Evolutionary conservation across 108 stramenopile species (phyloP).

Genomic region (Schizochytrium sp.): DNA sequence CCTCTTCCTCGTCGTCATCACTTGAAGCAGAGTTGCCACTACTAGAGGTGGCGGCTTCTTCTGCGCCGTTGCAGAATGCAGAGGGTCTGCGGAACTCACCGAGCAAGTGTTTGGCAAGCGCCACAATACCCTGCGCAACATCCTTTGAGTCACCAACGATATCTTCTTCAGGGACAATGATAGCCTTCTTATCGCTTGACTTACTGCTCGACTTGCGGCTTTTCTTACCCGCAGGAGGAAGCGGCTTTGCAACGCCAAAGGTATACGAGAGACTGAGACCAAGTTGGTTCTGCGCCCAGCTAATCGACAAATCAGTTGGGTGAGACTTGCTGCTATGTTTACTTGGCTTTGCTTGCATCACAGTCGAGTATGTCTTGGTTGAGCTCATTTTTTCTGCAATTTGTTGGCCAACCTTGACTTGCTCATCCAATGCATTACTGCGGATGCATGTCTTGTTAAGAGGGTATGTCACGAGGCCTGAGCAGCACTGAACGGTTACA

Average conservation of each 20-base stretch:
- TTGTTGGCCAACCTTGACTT: conserved; percentile 48
- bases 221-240: conserved; percentile 3
- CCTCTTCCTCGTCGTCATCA: not conserved
- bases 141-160: not conserved
- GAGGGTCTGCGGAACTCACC: conserved; percentile 4
- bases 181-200: conserved; percentile 43
- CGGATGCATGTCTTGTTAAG: conserved; percentile 37
- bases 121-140: conserved; percentile 15
- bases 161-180: not conserved
- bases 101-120: conserved; percentile 32
- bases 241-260: conserved; percentile 9
- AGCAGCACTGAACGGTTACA: conserved; percentile 47
- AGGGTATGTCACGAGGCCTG: not conserved
- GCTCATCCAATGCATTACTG: conserved; percentile 11
- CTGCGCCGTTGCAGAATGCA: not conserved
- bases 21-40: too few relatives aligned
- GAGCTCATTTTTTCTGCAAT: conserved; percentile 16
- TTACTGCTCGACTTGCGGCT: not conserved
- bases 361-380: not conserved
- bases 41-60: too few relatives aligned
- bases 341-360: conserved; percentile 15
- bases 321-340: conserved; percentile 45
- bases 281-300: conserved; percentile 57
- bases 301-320: not conserved
- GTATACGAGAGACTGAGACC: conserved; percentile 47